Evolutionary conservation across 2,329 filamentous ascomycete genomes (phyloP).

Genomic region (Bipolaris oryzae): DNA sequence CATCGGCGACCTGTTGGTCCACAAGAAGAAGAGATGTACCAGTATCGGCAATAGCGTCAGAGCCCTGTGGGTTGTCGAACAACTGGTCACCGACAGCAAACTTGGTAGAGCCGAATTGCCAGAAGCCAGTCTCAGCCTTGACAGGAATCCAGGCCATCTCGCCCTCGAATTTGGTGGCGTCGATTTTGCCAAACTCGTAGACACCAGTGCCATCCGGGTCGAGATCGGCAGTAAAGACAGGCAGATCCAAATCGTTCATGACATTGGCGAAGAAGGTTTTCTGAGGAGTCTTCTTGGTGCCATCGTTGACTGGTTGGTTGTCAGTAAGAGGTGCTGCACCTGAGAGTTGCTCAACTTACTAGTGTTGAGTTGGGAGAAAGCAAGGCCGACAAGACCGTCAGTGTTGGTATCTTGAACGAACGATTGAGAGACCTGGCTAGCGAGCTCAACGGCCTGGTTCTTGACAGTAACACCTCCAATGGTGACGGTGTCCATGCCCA

Average conservation of each 20-base stretch:
- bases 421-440: slow-evolving; percentile 61
- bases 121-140: slow-evolving; percentile 69
- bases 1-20: slow-evolving; percentile 57
- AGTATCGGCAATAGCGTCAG: slow-evolving; percentile 56
- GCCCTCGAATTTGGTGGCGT: slow-evolving; percentile 67
- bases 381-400: slow-evolving; percentile 73
- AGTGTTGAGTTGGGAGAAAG: slow-evolving; percentile 69
- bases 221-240: slow-evolving; percentile 74
- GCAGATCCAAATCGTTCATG: slow-evolving; percentile 63
- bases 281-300: slow-evolving; percentile 64
- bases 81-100: slow-evolving; percentile 64
- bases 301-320: slow-evolving; percentile 34
- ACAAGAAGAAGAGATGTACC: slow-evolving; percentile 70
- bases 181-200: slow-evolving; percentile 77
- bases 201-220: slow-evolving; percentile 64
- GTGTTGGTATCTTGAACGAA: slow-evolving; percentile 66
- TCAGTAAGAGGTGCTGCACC: slow-evolving; percentile 21
- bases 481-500: slow-evolving; percentile 70
- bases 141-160: slow-evolving; percentile 66
- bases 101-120: slow-evolving; percentile 66
- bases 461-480: slow-evolving; percentile 69
- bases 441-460: slow-evolving; percentile 70
- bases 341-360: slow-evolving; percentile 46
- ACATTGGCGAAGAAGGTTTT: slow-evolving; percentile 79
- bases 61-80: slow-evolving; percentile 59